A percentile compares a stretch with the other conserved stretches of the same genome.
phyloP scores from a whole-genome alignment of 2,329 filamentous ascomycete genomes.

The Neofusicoccum parvum region DNA sequence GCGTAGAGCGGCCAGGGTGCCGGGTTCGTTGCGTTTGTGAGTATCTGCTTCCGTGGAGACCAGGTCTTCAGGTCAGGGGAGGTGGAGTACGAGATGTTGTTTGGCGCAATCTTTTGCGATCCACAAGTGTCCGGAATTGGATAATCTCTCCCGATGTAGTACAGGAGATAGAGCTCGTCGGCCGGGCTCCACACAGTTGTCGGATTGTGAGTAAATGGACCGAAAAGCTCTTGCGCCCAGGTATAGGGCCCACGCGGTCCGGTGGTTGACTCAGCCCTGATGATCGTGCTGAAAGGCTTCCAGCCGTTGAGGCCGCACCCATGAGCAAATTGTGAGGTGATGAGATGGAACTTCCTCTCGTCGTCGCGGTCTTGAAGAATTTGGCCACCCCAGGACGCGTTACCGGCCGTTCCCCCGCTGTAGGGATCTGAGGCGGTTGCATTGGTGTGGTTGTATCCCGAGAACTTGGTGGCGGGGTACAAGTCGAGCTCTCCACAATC shows the following conservation, averaged over 20 bases:
- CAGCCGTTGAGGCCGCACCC: slow-evolving; percentile 53
- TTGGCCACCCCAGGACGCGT: slow-evolving; percentile 53
- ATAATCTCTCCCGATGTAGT: slow-evolving; percentile 47
- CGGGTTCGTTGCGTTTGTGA: slow-evolving; percentile 45
- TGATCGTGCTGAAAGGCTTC: slow-evolving; percentile 50
- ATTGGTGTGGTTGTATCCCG: slow-evolving; percentile 52
- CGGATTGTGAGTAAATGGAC: slow-evolving; percentile 52
- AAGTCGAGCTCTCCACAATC: slow-evolving; percentile 53
- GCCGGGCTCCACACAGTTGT: slow-evolving; percentile 48
- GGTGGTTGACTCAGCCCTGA: slow-evolving; percentile 48
- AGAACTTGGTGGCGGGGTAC: slow-evolving; percentile 41
- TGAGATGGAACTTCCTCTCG: slow-evolving; percentile 46
- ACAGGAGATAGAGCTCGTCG: slow-evolving; percentile 49
- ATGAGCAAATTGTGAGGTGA: slow-evolving; percentile 49
- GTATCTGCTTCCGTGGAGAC: not conserved
- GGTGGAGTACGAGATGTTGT: slow-evolving; percentile 28
- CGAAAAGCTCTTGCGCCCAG: slow-evolving; percentile 44
- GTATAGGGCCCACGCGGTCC: slow-evolving; percentile 50
- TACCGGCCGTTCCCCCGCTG: slow-evolving; percentile 31
- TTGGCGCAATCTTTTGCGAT: slow-evolving; percentile 20
- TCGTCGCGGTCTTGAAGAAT: slow-evolving; percentile 49
- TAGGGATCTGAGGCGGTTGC: slow-evolving; percentile 24
- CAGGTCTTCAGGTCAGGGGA: slow-evolving; percentile 20
- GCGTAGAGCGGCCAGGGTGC: slow-evolving; percentile 44
- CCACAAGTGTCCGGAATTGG: slow-evolving; percentile 28